Percentiles rank a stretch among this genome's conserved stretches.
phyloP scores from a whole-genome alignment of 2,329 filamentous ascomycete genomes.

The Aspergillus fumigatiaffinis region DNA sequence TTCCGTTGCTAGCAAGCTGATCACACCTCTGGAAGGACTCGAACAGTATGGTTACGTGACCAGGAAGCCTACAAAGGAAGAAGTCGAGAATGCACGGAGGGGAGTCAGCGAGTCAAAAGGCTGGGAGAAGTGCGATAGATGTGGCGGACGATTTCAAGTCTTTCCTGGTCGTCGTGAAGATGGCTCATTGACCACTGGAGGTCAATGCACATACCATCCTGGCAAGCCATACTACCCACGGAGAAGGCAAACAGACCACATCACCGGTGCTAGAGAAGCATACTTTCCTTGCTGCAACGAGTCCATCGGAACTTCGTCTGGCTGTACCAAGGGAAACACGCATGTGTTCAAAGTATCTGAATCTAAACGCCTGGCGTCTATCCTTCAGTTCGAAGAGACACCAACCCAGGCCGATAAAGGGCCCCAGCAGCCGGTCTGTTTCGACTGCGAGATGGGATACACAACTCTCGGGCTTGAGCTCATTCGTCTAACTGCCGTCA shows the following conservation, averaged over 20 bases:
- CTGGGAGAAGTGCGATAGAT: conserved; percentile 88
- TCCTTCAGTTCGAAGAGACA: conserved; percentile 77
- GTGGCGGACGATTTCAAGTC: conserved; percentile 80
- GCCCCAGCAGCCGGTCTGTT: conserved; percentile 57
- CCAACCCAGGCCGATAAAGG: conserved; percentile 46
- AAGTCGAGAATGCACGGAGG: conserved; percentile 62
- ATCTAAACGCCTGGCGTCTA: conserved; percentile 67
- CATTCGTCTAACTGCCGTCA: conserved; percentile 80
- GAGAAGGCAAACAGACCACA: conserved; percentile 52
- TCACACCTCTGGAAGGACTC: conserved; percentile 63
- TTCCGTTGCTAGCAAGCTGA: conserved; percentile 57
- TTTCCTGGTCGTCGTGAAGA: conserved; percentile 77
- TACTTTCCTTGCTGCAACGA: conserved; percentile 78
- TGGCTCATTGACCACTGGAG: conserved; percentile 73
- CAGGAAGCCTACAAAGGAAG: conserved; percentile 58
- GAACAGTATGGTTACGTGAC: conserved; percentile 72
- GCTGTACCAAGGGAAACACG: conserved; percentile 66
- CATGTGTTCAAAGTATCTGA: conserved; percentile 88
- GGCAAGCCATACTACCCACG: conserved; percentile 63
- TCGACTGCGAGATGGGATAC: conserved; percentile 98
- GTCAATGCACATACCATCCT: conserved; percentile 76
- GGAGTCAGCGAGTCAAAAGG: conserved; percentile 65
- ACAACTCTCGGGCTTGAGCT: conserved; percentile 85
- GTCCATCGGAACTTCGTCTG: conserved; percentile 64
- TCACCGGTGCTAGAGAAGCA: conserved; percentile 55